These are phyloP conservation scores for Tremellales sp. DNA, from an alignment of 1,284 basidiomycete genomes.

Conservation along the genomic window DNA sequence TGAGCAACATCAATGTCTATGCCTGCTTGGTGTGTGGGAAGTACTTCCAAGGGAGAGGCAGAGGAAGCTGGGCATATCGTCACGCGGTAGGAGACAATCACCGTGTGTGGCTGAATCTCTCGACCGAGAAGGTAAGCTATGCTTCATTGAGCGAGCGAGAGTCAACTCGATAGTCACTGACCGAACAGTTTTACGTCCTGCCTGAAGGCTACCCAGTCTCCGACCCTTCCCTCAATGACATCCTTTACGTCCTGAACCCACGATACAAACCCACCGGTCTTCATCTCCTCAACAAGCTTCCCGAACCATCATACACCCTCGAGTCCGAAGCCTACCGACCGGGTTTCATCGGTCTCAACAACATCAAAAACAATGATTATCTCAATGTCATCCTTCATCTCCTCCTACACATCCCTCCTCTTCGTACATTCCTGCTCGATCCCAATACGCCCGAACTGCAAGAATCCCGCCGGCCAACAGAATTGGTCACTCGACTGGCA, in stretches of 20 bases:
- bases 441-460: constrained; percentile 55
- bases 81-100: constrained; percentile 98
- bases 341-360: constrained; percentile 94
- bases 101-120: constrained; percentile 95
- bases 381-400: constrained; percentile 96
- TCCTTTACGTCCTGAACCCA: constrained; percentile 83
- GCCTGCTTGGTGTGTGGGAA: constrained; percentile 97
- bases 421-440: constrained; percentile 81
- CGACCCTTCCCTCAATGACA: constrained; percentile 92
- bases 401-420: constrained; percentile 81
- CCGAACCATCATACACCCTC: constrained; percentile 70
- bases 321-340: constrained; percentile 75
- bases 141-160: not conserved
- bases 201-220: constrained; percentile 95
- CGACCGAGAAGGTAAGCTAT: constrained; percentile 72
- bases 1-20: constrained; percentile 96
- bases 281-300: constrained; percentile 56
- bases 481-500: constrained; percentile 82
- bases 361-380: constrained; percentile 95
- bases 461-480: constrained; percentile 50
- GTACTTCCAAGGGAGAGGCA: constrained; percentile 96
- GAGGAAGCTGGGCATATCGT: constrained; percentile 88
- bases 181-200: constrained; percentile 82
- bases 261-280: constrained; percentile 59
- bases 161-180: not conserved